A percentile compares a stretch with the other conserved stretches of the same genome.
These are phyloP conservation scores for Clonostachys rosea DNA, from an alignment of 2,329 filamentous ascomycete genomes.

Conservation along the genomic window DNA sequence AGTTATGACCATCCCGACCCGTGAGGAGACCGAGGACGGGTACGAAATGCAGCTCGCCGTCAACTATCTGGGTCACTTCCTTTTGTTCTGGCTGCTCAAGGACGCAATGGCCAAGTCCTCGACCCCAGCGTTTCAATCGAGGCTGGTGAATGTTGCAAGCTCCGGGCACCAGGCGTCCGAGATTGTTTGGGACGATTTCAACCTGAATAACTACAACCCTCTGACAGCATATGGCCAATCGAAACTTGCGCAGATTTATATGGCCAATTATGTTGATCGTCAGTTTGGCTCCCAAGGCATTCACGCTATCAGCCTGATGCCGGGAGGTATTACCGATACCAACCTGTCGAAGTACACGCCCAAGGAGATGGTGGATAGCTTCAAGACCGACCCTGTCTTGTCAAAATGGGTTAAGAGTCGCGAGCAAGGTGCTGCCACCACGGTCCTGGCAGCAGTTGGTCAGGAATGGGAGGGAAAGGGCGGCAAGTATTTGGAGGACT, in stretches of 20 bases:
- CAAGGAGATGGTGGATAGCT: neutral
- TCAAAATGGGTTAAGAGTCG: neutral
- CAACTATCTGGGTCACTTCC: slow-evolving; percentile 49
- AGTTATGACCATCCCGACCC: slow-evolving; percentile 10
- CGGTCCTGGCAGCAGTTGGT: slow-evolving; percentile 31
- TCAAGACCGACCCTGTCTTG: neutral
- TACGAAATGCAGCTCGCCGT: slow-evolving; percentile 38
- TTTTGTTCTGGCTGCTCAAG: slow-evolving; percentile 43
- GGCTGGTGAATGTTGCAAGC: slow-evolving; percentile 38
- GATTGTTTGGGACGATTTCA: slow-evolving; percentile 30
- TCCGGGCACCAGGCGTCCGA: slow-evolving; percentile 27
- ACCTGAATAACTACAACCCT: slow-evolving; percentile 17
- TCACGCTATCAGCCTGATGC: neutral
- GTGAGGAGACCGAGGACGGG: slow-evolving; percentile 8
- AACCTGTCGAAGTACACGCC: slow-evolving; percentile 6
- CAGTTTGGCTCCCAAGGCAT: neutral
- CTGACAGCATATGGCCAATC: slow-evolving; percentile 34
- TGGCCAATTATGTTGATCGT: slow-evolving; percentile 42
- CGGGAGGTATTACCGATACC: slow-evolving; percentile 7
- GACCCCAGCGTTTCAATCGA: slow-evolving; percentile 29
- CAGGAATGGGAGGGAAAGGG: slow-evolving; percentile 35
- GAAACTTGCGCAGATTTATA: slow-evolving; percentile 43
- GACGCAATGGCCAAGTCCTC: slow-evolving; percentile 28
- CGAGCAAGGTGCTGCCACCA: slow-evolving; percentile 39
- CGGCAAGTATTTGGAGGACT: slow-evolving; percentile 36